Percentiles rank a stretch among this genome's conserved stretches.
phyloP scores from a whole-genome alignment of 768 basidiomycete species.

The Lactifluus hygrophoroides region DNA sequence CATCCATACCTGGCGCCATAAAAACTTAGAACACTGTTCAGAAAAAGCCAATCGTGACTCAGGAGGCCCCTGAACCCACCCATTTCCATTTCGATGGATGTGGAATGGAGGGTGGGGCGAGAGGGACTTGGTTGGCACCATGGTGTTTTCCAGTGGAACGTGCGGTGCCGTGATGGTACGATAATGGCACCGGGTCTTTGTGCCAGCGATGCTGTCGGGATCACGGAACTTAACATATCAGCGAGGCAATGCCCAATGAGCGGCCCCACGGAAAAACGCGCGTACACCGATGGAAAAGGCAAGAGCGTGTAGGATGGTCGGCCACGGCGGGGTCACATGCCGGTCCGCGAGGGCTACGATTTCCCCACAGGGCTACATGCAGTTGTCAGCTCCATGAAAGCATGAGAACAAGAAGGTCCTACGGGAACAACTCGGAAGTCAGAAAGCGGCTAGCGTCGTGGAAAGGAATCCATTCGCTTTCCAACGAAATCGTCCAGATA shows the following conservation, averaged over 20 bases:
- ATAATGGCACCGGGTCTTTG: constrained; percentile 10
- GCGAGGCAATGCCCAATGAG: background rate
- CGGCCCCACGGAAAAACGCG: background rate
- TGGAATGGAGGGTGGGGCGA: background rate
- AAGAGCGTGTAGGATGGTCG: background rate
- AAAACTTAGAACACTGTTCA: background rate
- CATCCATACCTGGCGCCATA: background rate
- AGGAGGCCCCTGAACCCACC: background rate
- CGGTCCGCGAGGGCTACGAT: background rate
- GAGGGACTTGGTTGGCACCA: too few species aligned
- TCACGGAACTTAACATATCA: background rate
- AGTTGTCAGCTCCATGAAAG: background rate
- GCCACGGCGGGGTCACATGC: constrained; percentile 1
- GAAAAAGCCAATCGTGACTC: constrained; percentile 9
- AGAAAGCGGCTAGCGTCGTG: background rate
- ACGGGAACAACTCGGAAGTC: constrained; percentile 5
- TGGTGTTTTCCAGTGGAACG: constrained; percentile 5
- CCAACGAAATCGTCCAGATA: background rate
- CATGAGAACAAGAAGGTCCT: background rate
- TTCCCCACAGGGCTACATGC: constrained; percentile 11
- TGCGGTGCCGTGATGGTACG: constrained; percentile 1
- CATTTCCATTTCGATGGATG: background rate
- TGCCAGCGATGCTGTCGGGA: background rate
- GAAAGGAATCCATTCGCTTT: background rate
- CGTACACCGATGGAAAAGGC: background rate